A percentile compares a stretch with the other conserved stretches of the same genome.
Evolutionary conservation across 2,329 filamentous ascomycete genomes (phyloP).

Genomic region (Tolypocladium ophioglossoides): DNA sequence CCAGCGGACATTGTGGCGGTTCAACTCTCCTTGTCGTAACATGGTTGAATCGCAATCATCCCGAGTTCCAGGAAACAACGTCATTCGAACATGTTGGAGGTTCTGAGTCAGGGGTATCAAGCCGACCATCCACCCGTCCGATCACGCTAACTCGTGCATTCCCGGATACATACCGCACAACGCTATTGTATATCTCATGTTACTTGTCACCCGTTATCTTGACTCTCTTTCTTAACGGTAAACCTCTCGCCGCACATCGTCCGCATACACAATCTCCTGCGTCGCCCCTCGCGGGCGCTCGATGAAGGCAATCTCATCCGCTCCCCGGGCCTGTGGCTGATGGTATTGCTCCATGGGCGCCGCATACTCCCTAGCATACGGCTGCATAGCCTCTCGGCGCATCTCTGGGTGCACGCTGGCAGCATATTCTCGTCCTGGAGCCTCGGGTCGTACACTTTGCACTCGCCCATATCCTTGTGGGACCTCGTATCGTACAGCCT

Average conservation of each 20-base stretch:
- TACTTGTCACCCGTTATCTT: background rate
- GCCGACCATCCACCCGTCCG: background rate
- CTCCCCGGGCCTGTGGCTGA: slow-evolving; percentile 8
- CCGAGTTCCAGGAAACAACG: background rate
- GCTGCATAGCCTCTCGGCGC: slow-evolving; percentile 17
- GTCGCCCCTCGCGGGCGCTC: slow-evolving; percentile 29
- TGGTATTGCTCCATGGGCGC: slow-evolving; percentile 7
- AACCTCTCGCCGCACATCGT: slow-evolving; percentile 25
- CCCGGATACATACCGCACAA: background rate
- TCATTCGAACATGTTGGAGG: background rate
- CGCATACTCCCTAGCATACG: slow-evolving; percentile 21
- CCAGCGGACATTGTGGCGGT: background rate
- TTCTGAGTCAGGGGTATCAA: background rate
- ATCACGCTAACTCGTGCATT: no score
- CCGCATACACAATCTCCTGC: slow-evolving; percentile 35
- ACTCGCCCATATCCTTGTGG: slow-evolving; percentile 32
- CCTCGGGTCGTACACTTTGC: slow-evolving; percentile 30
- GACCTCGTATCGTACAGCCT: slow-evolving; percentile 30
- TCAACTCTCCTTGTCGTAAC: no score
- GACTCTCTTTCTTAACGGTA: slow-evolving; percentile 17
- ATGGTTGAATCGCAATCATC: background rate
- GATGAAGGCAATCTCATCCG: slow-evolving; percentile 32
- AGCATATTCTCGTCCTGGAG: slow-evolving; percentile 16
- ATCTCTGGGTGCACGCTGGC: slow-evolving; percentile 16
- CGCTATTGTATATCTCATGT: background rate